phyloP scores from a whole-genome alignment of 139 green algal genomes.

The Edaphochlamys debaryana region DNA sequence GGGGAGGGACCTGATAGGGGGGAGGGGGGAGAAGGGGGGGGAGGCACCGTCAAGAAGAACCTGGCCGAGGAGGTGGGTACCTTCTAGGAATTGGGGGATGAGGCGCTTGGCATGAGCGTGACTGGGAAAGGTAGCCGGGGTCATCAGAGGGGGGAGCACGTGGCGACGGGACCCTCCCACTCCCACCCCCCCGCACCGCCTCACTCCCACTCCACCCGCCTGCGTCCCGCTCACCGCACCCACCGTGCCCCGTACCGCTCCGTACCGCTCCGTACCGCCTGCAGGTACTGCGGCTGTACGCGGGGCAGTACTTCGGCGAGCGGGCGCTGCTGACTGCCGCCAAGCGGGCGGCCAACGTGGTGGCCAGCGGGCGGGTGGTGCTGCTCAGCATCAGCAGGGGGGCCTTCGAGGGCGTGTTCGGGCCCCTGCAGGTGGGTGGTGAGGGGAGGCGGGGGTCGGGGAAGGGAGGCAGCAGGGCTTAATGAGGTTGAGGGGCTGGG shows the following conservation, averaged over 20 bases:
- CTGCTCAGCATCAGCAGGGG: slow-evolving; percentile 54
- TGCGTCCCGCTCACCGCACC: no score
- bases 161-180: no score
- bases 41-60: slow-evolving; percentile 51
- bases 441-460: not conserved
- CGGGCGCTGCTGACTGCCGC: slow-evolving; percentile 55
- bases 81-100: no score
- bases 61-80: not conserved
- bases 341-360: slow-evolving; percentile 62
- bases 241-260: no score
- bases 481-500: not conserved
- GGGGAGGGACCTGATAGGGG: no score
- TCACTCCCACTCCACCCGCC: no score
- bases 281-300: slow-evolving; percentile 71
- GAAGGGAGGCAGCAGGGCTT: not conserved
- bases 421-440: slow-evolving; percentile 56
- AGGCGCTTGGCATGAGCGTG: no score
- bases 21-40: slow-evolving; percentile 35
- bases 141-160: no score
- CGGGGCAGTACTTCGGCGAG: slow-evolving; percentile 81
- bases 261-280: no score
- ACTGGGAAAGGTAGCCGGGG: no score
- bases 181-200: no score
- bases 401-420: slow-evolving; percentile 61
- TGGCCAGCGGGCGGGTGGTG: slow-evolving; percentile 55